A percentile compares a stretch with the other conserved stretches of the same genome.
These are phyloP conservation scores for Letharia lupina DNA, from an alignment of 495 filamentous ascomycete species.

Conservation along the genomic window DNA sequence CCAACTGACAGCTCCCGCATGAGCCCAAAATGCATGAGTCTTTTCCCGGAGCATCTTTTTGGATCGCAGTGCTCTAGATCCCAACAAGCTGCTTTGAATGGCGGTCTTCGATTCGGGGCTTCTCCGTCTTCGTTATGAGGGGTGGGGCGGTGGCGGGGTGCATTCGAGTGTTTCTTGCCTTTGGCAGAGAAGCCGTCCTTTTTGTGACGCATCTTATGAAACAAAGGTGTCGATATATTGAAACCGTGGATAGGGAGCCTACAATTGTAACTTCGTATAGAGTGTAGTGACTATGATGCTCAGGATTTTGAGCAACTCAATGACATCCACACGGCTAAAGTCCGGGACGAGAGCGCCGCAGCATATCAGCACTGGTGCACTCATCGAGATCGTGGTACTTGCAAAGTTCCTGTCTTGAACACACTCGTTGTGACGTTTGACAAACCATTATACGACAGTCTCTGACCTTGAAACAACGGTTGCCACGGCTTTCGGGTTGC, in stretches of 20 bases:
- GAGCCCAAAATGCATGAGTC: constrained; percentile 78
- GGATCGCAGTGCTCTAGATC: constrained; percentile 96
- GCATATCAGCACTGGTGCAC: neutral
- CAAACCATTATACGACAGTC: neutral
- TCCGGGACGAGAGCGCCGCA: neutral
- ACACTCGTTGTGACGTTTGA: neutral
- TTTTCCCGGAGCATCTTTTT: constrained; percentile 92
- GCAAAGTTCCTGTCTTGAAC: neutral
- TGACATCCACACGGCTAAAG: neutral
- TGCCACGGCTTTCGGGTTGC: neutral
- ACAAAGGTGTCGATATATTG: neutral
- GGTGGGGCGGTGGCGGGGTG: constrained; percentile 35
- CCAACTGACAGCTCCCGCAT: constrained; percentile 92
- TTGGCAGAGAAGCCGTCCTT: constrained; percentile 74
- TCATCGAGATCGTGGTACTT: neutral
- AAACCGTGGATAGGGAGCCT: neutral
- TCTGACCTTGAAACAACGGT: neutral
- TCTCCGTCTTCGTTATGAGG: constrained; percentile 33
- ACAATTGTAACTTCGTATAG: neutral
- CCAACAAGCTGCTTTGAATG: constrained; percentile 93
- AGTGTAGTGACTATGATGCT: neutral
- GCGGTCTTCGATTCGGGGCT: constrained; percentile 40
- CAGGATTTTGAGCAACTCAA: too few relatives aligned
- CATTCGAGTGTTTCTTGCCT: constrained; percentile 53
- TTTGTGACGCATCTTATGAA: constrained; percentile 70